These are phyloP conservation scores for Ceratocystis albifundus DNA, from an alignment of 2,329 filamentous ascomycete genomes.

Conservation along the genomic window DNA sequence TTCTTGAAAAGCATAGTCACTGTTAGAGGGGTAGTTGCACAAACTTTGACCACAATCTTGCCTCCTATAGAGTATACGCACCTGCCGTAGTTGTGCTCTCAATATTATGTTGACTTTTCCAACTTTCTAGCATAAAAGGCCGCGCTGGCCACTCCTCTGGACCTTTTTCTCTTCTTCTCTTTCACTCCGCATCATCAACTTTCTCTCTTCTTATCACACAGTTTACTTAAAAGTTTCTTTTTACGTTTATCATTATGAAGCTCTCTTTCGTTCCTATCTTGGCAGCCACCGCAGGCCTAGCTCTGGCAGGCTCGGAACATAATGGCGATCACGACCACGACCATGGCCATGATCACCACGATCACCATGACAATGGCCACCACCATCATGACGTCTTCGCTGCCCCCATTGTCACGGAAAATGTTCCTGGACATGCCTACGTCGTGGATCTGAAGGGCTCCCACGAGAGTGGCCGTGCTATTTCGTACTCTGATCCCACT, in stretches of 20 bases:
- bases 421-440: constrained; percentile 17
- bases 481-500: constrained; percentile 22
- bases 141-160: not conserved
- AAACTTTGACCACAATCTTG: not conserved
- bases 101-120: not conserved
- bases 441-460: constrained; percentile 19
- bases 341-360: not conserved
- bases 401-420: constrained; percentile 16
- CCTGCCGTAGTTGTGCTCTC: not conserved
- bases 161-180: not conserved
- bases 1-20: not conserved
- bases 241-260: constrained; percentile 16
- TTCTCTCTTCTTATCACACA: not conserved
- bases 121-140: not conserved
- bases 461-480: constrained; percentile 12
- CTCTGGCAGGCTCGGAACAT: constrained; percentile 6
- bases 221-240: constrained; percentile 2
- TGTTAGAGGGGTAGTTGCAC: not conserved
- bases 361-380: not conserved
- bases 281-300: not conserved
- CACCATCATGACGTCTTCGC: not conserved
- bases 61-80: not conserved
- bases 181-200: not conserved
- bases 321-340: not conserved
- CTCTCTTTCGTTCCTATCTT: constrained; percentile 11